phyloP scores from a whole-genome alignment of 108 stramenopile species.

The Skeletonema tropicum region DNA sequence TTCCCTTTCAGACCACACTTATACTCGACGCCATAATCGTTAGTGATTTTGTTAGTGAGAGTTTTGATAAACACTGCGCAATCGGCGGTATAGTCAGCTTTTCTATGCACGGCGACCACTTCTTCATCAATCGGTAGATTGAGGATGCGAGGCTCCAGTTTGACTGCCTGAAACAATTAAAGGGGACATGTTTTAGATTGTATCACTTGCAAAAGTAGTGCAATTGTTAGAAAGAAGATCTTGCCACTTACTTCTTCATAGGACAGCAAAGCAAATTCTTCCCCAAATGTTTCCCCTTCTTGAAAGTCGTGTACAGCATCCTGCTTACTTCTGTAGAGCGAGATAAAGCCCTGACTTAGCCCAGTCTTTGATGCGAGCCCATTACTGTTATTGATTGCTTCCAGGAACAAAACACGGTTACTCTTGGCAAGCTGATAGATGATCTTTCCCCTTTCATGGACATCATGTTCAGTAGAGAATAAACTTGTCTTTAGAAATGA shows the following conservation, averaged over 20 bases:
- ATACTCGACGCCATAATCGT: constrained; percentile 25
- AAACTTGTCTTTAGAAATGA: constrained; percentile 33
- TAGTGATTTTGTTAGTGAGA: constrained; percentile 15
- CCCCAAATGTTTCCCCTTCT: constrained; percentile 33
- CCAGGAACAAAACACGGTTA: constrained; percentile 31
- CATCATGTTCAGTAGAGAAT: constrained; percentile 37
- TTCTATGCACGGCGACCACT: constrained; percentile 36
- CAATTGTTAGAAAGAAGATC: not conserved
- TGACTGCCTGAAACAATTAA: constrained; percentile 3
- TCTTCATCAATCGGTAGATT: constrained; percentile 31
- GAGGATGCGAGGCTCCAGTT: constrained; percentile 39
- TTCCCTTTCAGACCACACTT: constrained; percentile 15
- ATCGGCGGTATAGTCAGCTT: constrained; percentile 39
- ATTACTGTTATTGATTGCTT: constrained; percentile 17
- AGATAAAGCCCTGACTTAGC: constrained; percentile 39
- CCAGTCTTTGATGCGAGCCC: constrained; percentile 34
- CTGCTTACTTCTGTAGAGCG: constrained; percentile 33
- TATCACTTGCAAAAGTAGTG: not conserved
- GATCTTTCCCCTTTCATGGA: constrained; percentile 29
- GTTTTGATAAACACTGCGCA: constrained; percentile 35
- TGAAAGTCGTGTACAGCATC: constrained; percentile 34
- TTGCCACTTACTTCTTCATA: constrained; percentile 23
- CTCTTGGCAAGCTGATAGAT: constrained; percentile 45
- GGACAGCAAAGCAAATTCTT: constrained; percentile 21
- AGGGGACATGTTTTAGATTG: not conserved